phyloP scores from a whole-genome alignment of 2,329 filamentous ascomycete genomes.

The Colletotrichum trifolii region DNA sequence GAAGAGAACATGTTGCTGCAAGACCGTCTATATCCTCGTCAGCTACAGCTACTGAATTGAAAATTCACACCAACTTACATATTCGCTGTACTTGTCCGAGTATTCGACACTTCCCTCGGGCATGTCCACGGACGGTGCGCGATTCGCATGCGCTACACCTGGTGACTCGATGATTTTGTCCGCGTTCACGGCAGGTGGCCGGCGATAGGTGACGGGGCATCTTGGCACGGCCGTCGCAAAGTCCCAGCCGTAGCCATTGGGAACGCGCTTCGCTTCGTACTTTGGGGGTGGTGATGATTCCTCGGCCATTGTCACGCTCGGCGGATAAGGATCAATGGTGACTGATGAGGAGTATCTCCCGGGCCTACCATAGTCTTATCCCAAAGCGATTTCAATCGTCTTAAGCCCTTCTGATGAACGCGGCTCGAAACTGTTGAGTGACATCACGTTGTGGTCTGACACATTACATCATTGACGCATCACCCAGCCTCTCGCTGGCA shows the following conservation, averaged over 20 bases:
- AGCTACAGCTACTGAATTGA: background rate
- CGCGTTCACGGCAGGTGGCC: slow-evolving; percentile 7
- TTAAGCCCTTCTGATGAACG: background rate
- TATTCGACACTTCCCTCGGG: slow-evolving; percentile 12
- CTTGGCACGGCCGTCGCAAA: slow-evolving; percentile 22
- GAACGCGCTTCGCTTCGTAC: background rate
- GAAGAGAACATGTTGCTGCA: slow-evolving; percentile 53
- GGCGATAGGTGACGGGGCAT: slow-evolving; percentile 16
- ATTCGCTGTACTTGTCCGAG: slow-evolving; percentile 5
- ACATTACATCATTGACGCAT: slow-evolving; percentile 13
- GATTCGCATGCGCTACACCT: slow-evolving; percentile 24
- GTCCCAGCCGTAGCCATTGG: background rate
- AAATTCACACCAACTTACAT: slow-evolving; percentile 8
- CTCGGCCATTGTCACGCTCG: background rate
- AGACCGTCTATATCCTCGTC: slow-evolving; percentile 39
- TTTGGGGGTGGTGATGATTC: background rate
- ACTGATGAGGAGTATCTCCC: background rate
- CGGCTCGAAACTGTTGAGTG: slow-evolving; percentile 10
- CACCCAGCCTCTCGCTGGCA: background rate
- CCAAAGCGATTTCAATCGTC: background rate
- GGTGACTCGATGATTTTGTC: slow-evolving; percentile 13
- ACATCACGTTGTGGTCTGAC: background rate
- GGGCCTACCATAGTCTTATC: background rate
- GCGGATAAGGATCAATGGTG: background rate
- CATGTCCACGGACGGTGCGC: slow-evolving; percentile 8